Evolutionary conservation across 768 basidiomycete species (phyloP).

Genomic region (Tulasnella sp.): DNA sequence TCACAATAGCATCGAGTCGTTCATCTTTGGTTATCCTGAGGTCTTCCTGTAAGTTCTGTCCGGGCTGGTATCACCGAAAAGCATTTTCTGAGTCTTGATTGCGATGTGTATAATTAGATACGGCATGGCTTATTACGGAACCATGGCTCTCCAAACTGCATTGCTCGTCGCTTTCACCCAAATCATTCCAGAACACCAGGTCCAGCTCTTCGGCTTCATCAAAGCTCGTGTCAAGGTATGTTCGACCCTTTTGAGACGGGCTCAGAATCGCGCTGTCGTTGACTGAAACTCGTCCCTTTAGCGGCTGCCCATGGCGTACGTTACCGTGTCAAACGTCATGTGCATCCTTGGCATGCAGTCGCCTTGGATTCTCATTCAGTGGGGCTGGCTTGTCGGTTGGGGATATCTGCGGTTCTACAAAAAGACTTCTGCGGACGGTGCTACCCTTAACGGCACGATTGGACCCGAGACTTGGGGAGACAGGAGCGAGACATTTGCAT

Average conservation of each 20-base stretch:
- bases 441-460: conserved; percentile 46
- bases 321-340: conserved; percentile 85
- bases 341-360: conserved; percentile 82
- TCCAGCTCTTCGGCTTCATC: conserved; percentile 84
- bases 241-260: no score
- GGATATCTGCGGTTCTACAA: conserved; percentile 97
- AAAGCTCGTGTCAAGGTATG: conserved; percentile 89
- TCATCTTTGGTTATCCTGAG: conserved; percentile 68
- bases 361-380: conserved; percentile 93
- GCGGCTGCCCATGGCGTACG: conserved; percentile 92
- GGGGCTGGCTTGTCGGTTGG: conserved; percentile 98
- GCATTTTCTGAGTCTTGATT: conserved; percentile 33
- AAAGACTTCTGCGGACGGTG: conserved; percentile 66
- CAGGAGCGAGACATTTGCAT: conserved; percentile 92
- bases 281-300: no score
- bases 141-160: conserved; percentile 87
- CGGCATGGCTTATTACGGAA: conserved; percentile 88
- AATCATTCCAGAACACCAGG: conserved; percentile 96
- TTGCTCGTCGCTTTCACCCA: conserved; percentile 97
- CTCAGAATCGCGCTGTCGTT: no score
- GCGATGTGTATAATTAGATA: conserved; percentile 55
- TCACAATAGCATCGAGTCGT: conserved; percentile 64
- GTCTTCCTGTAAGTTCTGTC: conserved; percentile 67
- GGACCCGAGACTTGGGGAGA: conserved; percentile 80
- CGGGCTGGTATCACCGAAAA: conserved; percentile 16